Percentiles rank a stretch among this genome's conserved stretches.
phyloP scores from a whole-genome alignment of 176 grass and related monocot genomes.

The Ensete ventricosum region DNA sequence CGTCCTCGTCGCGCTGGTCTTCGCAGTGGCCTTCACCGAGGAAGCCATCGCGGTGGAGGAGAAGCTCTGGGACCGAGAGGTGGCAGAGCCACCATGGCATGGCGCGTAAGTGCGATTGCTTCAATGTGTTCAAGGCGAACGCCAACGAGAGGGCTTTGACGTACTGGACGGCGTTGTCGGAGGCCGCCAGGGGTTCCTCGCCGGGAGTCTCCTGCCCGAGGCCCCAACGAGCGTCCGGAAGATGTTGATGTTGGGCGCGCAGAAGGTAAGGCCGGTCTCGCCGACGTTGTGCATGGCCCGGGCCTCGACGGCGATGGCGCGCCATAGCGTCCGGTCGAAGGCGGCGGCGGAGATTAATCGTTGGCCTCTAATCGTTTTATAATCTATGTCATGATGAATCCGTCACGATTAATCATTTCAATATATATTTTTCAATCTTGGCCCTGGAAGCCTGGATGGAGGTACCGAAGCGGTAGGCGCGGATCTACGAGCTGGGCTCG shows the following conservation, averaged over 20 bases:
- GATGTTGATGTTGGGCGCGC: conserved; percentile 87
- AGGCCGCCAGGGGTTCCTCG: conserved; percentile 53
- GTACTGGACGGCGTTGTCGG: conserved; percentile 55
- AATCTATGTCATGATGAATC: too few species aligned
- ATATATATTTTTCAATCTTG: too few species aligned
- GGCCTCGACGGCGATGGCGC: conserved; percentile 51
- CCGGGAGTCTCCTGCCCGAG: conserved; percentile 84
- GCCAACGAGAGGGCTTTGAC: conserved; percentile 21
- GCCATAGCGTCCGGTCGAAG: conserved; percentile 75
- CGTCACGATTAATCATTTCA: too few species aligned
- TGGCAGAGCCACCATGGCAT: too few species aligned
- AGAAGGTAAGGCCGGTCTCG: conserved; percentile 77
- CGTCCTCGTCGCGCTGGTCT: too few species aligned
- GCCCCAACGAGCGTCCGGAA: conserved; percentile 79
- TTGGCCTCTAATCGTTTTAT: too few species aligned
- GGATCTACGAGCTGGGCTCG: conserved; percentile 90
- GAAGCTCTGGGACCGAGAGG: too few species aligned
- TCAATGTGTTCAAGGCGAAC: too few species aligned
- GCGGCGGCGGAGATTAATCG: conserved; percentile 39
- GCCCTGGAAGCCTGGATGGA: conserved; percentile 88
- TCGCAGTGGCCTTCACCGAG: too few species aligned
- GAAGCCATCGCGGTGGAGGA: too few species aligned
- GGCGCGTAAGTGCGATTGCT: too few species aligned
- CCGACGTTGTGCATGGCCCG: conserved; percentile 68
- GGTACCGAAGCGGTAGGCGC: conserved; percentile 74